phyloP scores from a whole-genome alignment of 495 filamentous ascomycete species.

The Penicillium manginii region DNA sequence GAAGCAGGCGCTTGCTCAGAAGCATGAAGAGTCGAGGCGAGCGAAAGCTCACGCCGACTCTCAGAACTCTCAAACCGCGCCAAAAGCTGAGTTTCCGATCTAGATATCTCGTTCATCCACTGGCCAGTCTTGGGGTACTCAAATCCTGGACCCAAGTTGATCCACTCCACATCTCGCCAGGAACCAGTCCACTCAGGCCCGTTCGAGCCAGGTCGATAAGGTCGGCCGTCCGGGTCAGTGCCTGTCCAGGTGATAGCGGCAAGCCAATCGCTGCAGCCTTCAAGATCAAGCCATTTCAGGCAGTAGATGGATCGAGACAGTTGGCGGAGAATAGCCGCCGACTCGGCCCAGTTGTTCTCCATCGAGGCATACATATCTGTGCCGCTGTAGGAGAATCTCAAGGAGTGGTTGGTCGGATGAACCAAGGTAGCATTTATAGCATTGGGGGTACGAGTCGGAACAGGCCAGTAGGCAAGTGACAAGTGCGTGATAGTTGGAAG shows the following conservation, averaged over 20 bases:
- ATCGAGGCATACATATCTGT: slow-evolving; percentile 66
- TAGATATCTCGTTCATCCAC: background rate
- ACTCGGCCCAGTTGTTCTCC: slow-evolving; percentile 72
- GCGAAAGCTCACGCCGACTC: background rate
- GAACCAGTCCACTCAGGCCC: slow-evolving; percentile 55
- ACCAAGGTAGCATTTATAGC: slow-evolving; percentile 29
- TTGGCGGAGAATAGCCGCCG: slow-evolving; percentile 67
- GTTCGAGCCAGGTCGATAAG: slow-evolving; percentile 22
- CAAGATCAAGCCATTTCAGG: slow-evolving; percentile 79
- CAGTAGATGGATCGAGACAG: slow-evolving; percentile 69
- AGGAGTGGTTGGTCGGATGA: slow-evolving; percentile 20
- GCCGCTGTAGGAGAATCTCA: slow-evolving; percentile 51
- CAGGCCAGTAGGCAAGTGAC: slow-evolving; percentile 79
- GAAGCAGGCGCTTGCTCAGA: slow-evolving; percentile 1
- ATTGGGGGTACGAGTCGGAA: slow-evolving; percentile 61
- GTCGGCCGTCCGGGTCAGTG: slow-evolving; percentile 30
- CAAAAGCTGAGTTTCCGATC: background rate
- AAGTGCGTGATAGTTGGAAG: slow-evolving; percentile 73
- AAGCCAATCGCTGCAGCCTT: slow-evolving; percentile 75
- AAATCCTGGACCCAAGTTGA: slow-evolving; percentile 56
- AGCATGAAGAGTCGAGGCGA: slow-evolving; percentile 6
- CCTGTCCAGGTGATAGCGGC: slow-evolving; percentile 59
- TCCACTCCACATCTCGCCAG: slow-evolving; percentile 54
- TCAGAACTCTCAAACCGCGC: background rate
- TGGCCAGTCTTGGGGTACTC: slow-evolving; percentile 8